These are phyloP conservation scores for Cylindricascospora bacillispora DNA, from an alignment of 1,139 yeast species.

Conservation along the genomic window DNA sequence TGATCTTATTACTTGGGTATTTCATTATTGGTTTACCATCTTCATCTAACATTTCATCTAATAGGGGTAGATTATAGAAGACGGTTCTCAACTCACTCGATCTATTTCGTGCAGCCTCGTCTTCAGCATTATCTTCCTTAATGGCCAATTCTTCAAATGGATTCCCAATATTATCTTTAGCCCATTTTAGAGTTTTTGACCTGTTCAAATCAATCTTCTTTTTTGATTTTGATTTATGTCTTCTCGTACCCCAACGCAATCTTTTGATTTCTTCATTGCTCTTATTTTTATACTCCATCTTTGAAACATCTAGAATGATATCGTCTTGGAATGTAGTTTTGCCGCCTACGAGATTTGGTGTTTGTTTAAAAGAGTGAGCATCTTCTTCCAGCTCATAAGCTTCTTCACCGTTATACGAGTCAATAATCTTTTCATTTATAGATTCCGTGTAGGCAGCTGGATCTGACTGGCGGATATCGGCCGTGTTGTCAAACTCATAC, in stretches of 20 bases:
- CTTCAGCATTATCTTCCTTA: slow-evolving; percentile 12
- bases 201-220: slow-evolving; percentile 35
- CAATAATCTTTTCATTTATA: slow-evolving; percentile 5
- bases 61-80: slow-evolving; percentile 59
- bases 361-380: slow-evolving; percentile 12
- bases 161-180: slow-evolving; percentile 21
- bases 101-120: slow-evolving; percentile 12
- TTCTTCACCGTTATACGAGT: slow-evolving; percentile 6
- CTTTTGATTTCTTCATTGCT: slow-evolving; percentile 39
- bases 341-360: slow-evolving; percentile 8
- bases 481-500: too few relatives aligned
- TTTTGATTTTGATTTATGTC: slow-evolving; percentile 49
- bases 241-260: slow-evolving; percentile 83
- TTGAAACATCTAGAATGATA: slow-evolving; percentile 1
- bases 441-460: slow-evolving; percentile 4
- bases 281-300: slow-evolving; percentile 8
- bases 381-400: slow-evolving; percentile 6
- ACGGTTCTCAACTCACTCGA: slow-evolving; percentile 35
- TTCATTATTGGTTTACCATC: slow-evolving; percentile 43
- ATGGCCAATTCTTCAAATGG: slow-evolving; percentile 19
- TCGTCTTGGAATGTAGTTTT: slow-evolving; percentile 7
- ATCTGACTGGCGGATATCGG: too few relatives aligned
- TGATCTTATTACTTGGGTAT: slow-evolving; percentile 80
- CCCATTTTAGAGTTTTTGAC: slow-evolving; percentile 29
- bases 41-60: slow-evolving; percentile 47